These are phyloP conservation scores for Phytophthora sp. DNA, from an alignment of 352 stramenopile genomes.

Conservation along the genomic window DNA sequence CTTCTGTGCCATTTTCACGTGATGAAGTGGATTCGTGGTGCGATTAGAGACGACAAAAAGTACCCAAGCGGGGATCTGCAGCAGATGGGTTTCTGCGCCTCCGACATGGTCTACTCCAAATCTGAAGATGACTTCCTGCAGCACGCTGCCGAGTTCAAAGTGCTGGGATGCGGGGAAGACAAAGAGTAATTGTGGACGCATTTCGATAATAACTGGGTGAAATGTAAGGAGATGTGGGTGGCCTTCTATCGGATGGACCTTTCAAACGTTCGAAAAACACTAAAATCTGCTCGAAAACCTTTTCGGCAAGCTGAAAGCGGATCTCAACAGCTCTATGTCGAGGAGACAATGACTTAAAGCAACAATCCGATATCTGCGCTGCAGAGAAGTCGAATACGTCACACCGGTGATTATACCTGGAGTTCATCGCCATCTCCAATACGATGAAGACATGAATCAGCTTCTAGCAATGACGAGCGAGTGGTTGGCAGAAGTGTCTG, in stretches of 20 bases:
- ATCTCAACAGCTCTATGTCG: not conserved
- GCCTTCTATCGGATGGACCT: not conserved
- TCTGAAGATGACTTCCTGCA: not conserved
- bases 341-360: not conserved
- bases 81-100: slow-evolving; percentile 10
- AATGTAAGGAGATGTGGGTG: not conserved
- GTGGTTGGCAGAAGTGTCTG: not conserved
- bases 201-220: not conserved
- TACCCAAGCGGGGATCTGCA: not conserved
- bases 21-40: slow-evolving; percentile 1
- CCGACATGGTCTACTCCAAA: slow-evolving; percentile 3
- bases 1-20: slow-evolving; percentile 15
- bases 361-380: not conserved
- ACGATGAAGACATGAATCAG: not conserved
- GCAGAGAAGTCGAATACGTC: not conserved
- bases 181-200: not conserved
- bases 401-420: not conserved
- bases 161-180: not conserved
- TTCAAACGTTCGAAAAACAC: not conserved
- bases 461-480: not conserved
- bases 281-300: not conserved
- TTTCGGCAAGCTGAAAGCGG: not conserved
- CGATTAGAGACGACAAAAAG: slow-evolving; percentile 6
- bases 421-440: not conserved
- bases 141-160: not conserved